Percentiles rank a stretch among this genome's conserved stretches.
Conservation (phyloP, 2,329 filamentous ascomycete species). For the Alternaria infectoria region DNA sequence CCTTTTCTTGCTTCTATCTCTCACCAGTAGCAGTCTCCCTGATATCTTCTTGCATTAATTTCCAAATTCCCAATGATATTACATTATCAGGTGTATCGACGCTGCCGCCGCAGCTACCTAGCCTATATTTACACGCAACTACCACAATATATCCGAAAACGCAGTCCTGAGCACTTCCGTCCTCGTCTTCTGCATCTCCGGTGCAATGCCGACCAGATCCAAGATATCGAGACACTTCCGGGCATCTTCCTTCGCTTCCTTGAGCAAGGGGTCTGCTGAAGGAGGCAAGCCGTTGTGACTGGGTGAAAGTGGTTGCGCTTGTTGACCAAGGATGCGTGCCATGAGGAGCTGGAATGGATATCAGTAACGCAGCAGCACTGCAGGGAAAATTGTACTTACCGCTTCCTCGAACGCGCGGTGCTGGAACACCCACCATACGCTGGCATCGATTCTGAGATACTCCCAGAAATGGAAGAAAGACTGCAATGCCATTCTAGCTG, state of each 20-base stretch:
- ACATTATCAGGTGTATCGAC: background rate
- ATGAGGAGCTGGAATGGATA: conserved; percentile 42
- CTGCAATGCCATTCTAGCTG: conserved; percentile 75
- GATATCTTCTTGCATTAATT: background rate
- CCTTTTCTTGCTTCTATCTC: background rate
- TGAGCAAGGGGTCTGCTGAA: conserved; percentile 41
- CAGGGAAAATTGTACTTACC: no score
- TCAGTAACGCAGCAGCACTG: no score
- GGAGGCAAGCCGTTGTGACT: conserved; percentile 32
- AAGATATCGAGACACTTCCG: conserved; percentile 54
- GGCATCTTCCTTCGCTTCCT: conserved; percentile 52
- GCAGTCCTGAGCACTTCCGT: conserved; percentile 55
- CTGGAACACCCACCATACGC: conserved; percentile 86
- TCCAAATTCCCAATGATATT: background rate
- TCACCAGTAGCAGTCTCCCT: background rate
- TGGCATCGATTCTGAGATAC: conserved; percentile 72
- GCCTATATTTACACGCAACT: background rate
- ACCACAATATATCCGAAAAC: conserved; percentile 51
- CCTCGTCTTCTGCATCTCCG: conserved; percentile 57
- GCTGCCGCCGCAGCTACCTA: background rate
- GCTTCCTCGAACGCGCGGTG: conserved; percentile 81
- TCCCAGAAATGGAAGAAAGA: conserved; percentile 76
- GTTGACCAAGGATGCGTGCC: conserved; percentile 46
- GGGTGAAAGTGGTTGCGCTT: conserved; percentile 42
- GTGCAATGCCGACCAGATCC: conserved; percentile 51